Percentiles rank a stretch among this genome's conserved stretches.
Evolutionary conservation across 495 filamentous ascomycete genomes (phyloP).

Genomic region (Hyaloscypha finlandica): DNA sequence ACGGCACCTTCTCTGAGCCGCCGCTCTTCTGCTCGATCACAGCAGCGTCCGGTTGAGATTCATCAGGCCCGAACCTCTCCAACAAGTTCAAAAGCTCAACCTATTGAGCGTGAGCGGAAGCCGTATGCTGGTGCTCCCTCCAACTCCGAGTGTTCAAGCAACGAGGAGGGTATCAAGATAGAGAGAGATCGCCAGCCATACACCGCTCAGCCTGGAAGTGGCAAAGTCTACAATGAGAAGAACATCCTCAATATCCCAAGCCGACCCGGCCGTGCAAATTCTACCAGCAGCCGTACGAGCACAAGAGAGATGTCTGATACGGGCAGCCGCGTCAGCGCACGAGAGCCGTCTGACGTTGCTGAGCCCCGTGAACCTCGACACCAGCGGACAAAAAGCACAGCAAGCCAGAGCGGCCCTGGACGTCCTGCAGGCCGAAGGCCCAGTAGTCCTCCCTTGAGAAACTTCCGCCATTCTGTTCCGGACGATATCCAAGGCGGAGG

Average conservation of each 20-base stretch:
- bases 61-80: conserved; percentile 27
- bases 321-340: not conserved
- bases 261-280: conserved; percentile 21
- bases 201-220: conserved; percentile 28
- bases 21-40: conserved; percentile 21
- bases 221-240: conserved; percentile 25
- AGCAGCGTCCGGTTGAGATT: conserved; percentile 28
- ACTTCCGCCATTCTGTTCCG: conserved; percentile 28
- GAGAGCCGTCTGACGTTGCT: not conserved
- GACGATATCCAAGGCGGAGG: conserved; percentile 20
- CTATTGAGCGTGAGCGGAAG: conserved; percentile 31
- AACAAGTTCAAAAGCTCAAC: conserved; percentile 22
- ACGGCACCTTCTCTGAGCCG: conserved; percentile 23
- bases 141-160: conserved; percentile 20
- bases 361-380: conserved; percentile 6
- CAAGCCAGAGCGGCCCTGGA: conserved; percentile 13
- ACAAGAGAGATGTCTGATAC: not conserved
- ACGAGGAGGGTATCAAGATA: conserved; percentile 29
- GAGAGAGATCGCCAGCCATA: conserved; percentile 34
- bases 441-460: conserved; percentile 27
- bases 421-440: conserved; percentile 12
- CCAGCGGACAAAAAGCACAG: conserved; percentile 23
- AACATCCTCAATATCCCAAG: conserved; percentile 5
- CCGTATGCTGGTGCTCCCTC: conserved; percentile 28
- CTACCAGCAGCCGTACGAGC: conserved; percentile 23